A percentile compares a stretch with the other conserved stretches of the same genome.
Evolutionary conservation across 345 rosid genomes (phyloP).

Genomic region (Eucalyptus cloeziana): DNA sequence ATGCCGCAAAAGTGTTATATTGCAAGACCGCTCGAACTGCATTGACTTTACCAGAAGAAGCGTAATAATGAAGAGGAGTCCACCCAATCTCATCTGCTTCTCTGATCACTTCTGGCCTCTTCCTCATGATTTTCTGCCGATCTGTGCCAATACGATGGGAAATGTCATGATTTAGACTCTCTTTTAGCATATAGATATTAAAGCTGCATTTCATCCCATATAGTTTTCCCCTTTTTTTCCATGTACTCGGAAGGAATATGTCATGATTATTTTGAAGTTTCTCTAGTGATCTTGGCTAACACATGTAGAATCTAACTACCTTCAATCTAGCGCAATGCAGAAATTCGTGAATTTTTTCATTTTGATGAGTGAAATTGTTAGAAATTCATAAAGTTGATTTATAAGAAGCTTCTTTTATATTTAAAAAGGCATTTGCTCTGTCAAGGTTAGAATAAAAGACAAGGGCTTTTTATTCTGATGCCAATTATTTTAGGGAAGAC

Average conservation of each 20-base stretch:
- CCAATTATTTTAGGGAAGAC: too few species aligned
- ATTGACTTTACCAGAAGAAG: fast-evolving
- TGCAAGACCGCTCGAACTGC: fast-evolving
- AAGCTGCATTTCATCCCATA: neutral
- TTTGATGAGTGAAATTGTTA: too few species aligned
- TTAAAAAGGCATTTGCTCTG: neutral
- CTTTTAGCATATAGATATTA: neutral
- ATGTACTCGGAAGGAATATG: neutral
- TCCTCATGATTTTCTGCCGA: fast-evolving
- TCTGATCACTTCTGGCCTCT: neutral
- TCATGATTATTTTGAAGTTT: neutral
- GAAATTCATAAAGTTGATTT: too few species aligned
- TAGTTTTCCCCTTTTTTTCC: neutral
- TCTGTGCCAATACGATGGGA: neutral
- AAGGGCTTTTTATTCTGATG: too few species aligned
- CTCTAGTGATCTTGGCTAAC: neutral
- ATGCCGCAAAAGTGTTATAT: neutral
- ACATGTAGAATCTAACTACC: neutral
- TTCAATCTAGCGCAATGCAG: neutral
- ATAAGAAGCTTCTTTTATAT: too few species aligned
- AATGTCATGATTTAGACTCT: neutral
- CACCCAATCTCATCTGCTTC: neutral
- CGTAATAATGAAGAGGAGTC: neutral
- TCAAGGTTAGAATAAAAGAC: neutral
- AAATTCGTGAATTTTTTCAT: fast-evolving